A percentile compares a stretch with the other conserved stretches of the same genome.
Conservation (phyloP, 257 asterid genomes). For the Primulina tabacum region DNA sequence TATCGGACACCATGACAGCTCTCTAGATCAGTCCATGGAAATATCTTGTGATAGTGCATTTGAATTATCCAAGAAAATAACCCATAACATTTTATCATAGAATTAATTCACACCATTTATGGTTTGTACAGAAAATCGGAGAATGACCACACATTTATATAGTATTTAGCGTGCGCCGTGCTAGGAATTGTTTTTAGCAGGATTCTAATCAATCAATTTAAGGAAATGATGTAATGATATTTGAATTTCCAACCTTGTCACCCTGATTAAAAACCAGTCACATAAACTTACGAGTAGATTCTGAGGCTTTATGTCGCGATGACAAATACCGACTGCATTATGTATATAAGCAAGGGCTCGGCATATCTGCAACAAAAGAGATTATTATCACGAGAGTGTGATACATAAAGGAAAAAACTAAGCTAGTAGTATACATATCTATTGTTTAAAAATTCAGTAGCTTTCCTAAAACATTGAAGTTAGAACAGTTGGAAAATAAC, state of each 20-base stretch:
- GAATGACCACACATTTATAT: not conserved
- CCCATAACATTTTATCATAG: not conserved
- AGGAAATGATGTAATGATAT: conserved; percentile 9
- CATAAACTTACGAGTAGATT: conserved; percentile 72
- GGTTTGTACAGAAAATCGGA: not conserved
- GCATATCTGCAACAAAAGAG: conserved; percentile 67
- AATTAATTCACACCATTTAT: not conserved
- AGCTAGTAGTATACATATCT: not conserved
- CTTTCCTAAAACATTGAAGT: not conserved
- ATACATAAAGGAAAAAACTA: not conserved
- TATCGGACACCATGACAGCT: not conserved
- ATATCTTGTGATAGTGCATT: not conserved
- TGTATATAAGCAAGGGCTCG: conserved; percentile 93
- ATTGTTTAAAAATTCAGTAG: not conserved
- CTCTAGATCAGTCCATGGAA: not conserved
- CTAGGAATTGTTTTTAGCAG: not conserved
- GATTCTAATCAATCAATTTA: not conserved
- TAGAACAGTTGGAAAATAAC: not conserved
- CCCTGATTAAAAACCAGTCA: conserved; percentile 16
- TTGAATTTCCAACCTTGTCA: conserved; percentile 14
- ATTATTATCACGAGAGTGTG: conserved; percentile 15
- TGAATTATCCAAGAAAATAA: not conserved
- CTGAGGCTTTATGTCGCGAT: conserved; percentile 98
- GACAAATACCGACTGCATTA: conserved; percentile 90
- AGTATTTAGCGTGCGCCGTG: not conserved